A percentile compares a stretch with the other conserved stretches of the same genome.
Conservation (phyloP, 495 filamentous ascomycete genomes). For the Penicillium coffeae region DNA sequence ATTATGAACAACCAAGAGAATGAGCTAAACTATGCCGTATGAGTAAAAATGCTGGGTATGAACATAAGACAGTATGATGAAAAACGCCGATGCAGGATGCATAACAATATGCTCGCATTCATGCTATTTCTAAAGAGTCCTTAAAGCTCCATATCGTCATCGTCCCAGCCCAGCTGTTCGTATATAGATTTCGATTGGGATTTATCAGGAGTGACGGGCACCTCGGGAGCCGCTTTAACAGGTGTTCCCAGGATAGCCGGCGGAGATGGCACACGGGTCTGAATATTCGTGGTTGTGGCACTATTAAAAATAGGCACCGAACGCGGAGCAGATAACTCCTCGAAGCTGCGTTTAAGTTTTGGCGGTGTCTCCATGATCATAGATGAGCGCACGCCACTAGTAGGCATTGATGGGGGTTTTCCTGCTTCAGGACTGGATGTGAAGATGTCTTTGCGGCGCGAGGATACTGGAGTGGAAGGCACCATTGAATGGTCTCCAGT, state of each 20-base stretch:
- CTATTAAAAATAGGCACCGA: conserved; percentile 4
- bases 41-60: neutral
- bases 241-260: conserved; percentile 20
- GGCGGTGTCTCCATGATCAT: conserved; percentile 45
- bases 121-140: neutral
- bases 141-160: conserved; percentile 52
- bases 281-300: conserved; percentile 3
- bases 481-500: conserved; percentile 11
- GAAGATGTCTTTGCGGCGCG: conserved; percentile 18
- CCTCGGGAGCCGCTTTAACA: conserved; percentile 18
- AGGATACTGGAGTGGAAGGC: conserved; percentile 33
- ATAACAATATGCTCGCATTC: conserved; percentile 5
- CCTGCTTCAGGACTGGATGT: conserved; percentile 7
- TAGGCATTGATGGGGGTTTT: conserved; percentile 12
- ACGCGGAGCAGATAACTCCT: conserved; percentile 4
- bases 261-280: conserved; percentile 10
- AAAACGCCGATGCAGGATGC: neutral
- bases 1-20: too few relatives aligned
- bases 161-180: conserved; percentile 73
- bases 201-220: conserved; percentile 42
- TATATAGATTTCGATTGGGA: conserved; percentile 55
- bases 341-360: conserved; percentile 18
- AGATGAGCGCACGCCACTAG: conserved; percentile 4
- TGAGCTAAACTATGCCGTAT: neutral
- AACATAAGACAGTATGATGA: neutral